Percentiles rank a stretch among this genome's conserved stretches.
phyloP scores from a whole-genome alignment of 1,284 basidiomycete species.

The Pterulicium gracile region DNA sequence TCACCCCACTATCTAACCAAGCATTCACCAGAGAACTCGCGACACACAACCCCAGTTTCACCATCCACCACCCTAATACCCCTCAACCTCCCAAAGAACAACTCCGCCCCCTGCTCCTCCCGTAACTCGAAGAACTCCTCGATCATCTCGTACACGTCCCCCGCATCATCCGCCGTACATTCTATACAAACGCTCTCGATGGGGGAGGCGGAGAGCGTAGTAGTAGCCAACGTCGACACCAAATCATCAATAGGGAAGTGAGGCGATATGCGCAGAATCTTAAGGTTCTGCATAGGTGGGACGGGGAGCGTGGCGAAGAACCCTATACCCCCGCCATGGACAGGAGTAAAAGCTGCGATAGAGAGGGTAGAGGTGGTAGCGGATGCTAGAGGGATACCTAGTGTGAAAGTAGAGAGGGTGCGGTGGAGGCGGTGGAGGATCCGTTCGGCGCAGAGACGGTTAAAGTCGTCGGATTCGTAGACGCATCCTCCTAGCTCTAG shows the following conservation, averaged over 20 bases:
- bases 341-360: neutral
- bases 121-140: constrained; percentile 44
- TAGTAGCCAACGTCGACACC: constrained; percentile 36
- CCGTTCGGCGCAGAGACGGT: constrained; percentile 42
- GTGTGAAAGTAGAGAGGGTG: constrained; percentile 39
- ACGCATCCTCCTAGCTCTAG: constrained; percentile 51
- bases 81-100: constrained; percentile 11
- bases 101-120: constrained; percentile 32
- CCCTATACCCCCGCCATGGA: neutral
- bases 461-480: constrained; percentile 40
- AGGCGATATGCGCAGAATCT: constrained; percentile 46
- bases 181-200: constrained; percentile 46
- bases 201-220: constrained; percentile 47
- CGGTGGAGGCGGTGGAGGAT: constrained; percentile 47
- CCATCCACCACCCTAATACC: neutral
- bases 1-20: too few relatives aligned
- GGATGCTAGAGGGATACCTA: constrained; percentile 5
- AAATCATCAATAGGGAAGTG: constrained; percentile 52
- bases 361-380: constrained; percentile 1
- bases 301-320: constrained; percentile 32
- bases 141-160: constrained; percentile 43
- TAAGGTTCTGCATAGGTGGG: constrained; percentile 40
- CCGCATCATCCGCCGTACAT: constrained; percentile 49
- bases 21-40: too few relatives aligned
- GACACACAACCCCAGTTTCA: neutral